Conservation (phyloP, 2,329 filamentous ascomycete species). For the Xylaria sp. region DNA sequence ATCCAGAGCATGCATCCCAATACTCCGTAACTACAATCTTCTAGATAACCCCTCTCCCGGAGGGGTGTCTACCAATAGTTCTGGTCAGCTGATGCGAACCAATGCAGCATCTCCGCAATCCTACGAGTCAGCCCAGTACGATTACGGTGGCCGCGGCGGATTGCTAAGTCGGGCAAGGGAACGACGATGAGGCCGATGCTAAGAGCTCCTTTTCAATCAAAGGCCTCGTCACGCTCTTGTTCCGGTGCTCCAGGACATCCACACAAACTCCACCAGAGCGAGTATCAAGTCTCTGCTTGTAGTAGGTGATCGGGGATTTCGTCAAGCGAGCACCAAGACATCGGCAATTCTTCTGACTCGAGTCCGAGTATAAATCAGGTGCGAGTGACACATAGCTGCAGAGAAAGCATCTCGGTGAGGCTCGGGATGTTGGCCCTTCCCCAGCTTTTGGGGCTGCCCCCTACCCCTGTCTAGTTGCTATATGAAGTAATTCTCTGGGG, state of each 20-base stretch:
- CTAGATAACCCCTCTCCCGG: slow-evolving; percentile 20
- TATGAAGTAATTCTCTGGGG: slow-evolving; percentile 11
- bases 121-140: slow-evolving; percentile 6
- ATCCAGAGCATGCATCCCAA: slow-evolving; percentile 9
- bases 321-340: background rate
- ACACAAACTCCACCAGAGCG: background rate
- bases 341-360: background rate
- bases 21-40: slow-evolving; percentile 19
- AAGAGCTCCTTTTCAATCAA: slow-evolving; percentile 2
- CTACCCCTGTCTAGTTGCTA: slow-evolving; percentile 19
- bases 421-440: slow-evolving; percentile 30
- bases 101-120: slow-evolving; percentile 30
- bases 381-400: too few species aligned
- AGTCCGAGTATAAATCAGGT: background rate
- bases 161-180: slow-evolving; percentile 12
- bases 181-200: background rate
- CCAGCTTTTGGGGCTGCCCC: slow-evolving; percentile 26
- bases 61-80: slow-evolving; percentile 26
- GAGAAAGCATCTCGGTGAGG: slow-evolving; percentile 34
- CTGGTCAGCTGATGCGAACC: slow-evolving; percentile 31
- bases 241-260: background rate
- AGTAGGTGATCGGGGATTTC: background rate
- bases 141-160: slow-evolving; percentile 16
- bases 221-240: background rate
- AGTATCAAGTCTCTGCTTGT: background rate